Percentiles rank a stretch among this genome's conserved stretches.
Evolutionary conservation across 257 asterid species (phyloP).

Genomic region (Thymus mandschuricus): DNA sequence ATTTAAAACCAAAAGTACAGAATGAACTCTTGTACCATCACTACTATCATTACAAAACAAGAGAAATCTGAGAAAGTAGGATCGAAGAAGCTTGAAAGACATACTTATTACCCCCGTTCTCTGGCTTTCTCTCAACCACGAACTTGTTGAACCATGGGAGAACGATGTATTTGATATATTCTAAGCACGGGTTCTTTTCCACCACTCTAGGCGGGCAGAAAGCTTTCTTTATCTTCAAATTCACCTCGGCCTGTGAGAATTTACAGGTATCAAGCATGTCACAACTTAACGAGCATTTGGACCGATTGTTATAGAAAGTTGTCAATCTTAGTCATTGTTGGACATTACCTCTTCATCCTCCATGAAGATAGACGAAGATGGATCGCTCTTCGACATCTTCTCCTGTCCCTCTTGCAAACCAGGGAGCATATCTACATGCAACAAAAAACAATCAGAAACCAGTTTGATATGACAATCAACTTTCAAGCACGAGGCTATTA

Average conservation of each 20-base stretch:
- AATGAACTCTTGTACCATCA: background rate
- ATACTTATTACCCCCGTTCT: slow-evolving; percentile 85
- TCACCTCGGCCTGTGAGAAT: slow-evolving; percentile 69
- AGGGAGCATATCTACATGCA: slow-evolving; percentile 28
- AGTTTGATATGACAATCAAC: slow-evolving; percentile 3
- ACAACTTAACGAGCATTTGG: background rate
- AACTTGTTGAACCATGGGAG: slow-evolving; percentile 84
- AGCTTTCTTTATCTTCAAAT: slow-evolving; percentile 49
- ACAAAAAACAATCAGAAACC: slow-evolving; percentile 44
- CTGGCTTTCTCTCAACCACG: slow-evolving; percentile 68
- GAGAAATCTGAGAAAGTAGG: background rate
- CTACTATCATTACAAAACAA: background rate
- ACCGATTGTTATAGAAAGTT: background rate
- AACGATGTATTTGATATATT: slow-evolving; percentile 68
- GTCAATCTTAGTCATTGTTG: background rate
- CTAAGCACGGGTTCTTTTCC: slow-evolving; percentile 7
- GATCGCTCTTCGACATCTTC: no score
- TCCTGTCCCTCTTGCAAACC: no score
- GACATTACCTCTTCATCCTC: slow-evolving; percentile 76
- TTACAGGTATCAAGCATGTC: background rate
- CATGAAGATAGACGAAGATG: no score
- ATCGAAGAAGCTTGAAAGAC: slow-evolving; percentile 23
- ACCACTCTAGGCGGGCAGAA: no score
- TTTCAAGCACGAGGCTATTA: slow-evolving; percentile 7
- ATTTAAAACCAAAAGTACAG: background rate